phyloP scores from a whole-genome alignment of 2,329 filamentous ascomycete genomes.

The Cladosporium oxysporum region DNA sequence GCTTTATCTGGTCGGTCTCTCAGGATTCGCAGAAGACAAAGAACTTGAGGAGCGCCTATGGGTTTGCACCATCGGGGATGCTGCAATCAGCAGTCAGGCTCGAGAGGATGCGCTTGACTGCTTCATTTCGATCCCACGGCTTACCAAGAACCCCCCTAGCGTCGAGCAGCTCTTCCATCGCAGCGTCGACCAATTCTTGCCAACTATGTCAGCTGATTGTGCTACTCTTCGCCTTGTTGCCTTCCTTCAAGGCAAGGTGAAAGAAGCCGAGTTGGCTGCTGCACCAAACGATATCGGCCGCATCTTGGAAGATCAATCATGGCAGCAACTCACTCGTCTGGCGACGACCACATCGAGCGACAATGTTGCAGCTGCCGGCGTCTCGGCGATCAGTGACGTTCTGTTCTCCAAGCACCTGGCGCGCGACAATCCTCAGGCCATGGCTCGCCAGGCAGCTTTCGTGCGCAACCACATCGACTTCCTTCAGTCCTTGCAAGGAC shows the following conservation, averaged over 20 bases:
- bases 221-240: slow-evolving; percentile 19
- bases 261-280: background rate
- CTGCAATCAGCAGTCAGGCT: slow-evolving; percentile 26
- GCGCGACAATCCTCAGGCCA: slow-evolving; percentile 12
- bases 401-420: slow-evolving; percentile 24
- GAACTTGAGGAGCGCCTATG: slow-evolving; percentile 22
- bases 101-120: slow-evolving; percentile 17
- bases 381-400: slow-evolving; percentile 19
- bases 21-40: slow-evolving; percentile 15
- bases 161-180: slow-evolving; percentile 15
- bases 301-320: slow-evolving; percentile 24
- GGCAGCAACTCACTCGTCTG: slow-evolving; percentile 27
- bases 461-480: slow-evolving; percentile 25
- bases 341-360: slow-evolving; percentile 20
- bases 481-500: background rate
- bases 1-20: slow-evolving; percentile 40
- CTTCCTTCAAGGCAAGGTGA: slow-evolving; percentile 20
- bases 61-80: slow-evolving; percentile 23
- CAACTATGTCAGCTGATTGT: slow-evolving; percentile 14
- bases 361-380: slow-evolving; percentile 11
- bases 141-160: slow-evolving; percentile 4
- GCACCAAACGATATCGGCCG: slow-evolving; percentile 10
- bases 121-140: slow-evolving; percentile 11
- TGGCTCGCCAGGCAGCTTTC: slow-evolving; percentile 26
- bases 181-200: slow-evolving; percentile 16